These are phyloP conservation scores for Fusarium falciforme DNA, from an alignment of 2,329 filamentous ascomycete species.

Conservation along the genomic window DNA sequence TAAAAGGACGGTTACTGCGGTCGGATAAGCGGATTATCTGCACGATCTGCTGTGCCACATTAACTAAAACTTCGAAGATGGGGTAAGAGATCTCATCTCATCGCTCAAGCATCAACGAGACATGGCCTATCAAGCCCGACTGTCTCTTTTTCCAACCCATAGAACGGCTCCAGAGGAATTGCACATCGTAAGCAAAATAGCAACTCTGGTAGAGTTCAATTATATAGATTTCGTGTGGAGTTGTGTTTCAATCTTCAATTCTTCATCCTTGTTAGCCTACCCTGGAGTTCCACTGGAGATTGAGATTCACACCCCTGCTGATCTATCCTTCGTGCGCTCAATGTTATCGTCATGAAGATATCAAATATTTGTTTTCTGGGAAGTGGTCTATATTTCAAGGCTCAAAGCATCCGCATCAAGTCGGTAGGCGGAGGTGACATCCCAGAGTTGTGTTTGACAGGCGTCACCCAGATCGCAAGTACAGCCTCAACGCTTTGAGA, in stretches of 20 bases:
- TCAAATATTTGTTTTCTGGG: not conserved
- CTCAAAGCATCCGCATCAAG: not conserved
- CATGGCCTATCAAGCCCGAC: not conserved
- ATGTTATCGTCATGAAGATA: not conserved
- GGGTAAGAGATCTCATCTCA: not conserved
- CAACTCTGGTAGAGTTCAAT: not conserved
- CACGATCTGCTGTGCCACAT: not conserved
- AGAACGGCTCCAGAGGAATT: not conserved
- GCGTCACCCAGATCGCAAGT: not conserved
- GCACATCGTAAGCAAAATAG: not conserved
- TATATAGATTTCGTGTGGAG: not conserved
- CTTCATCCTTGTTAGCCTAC: not conserved
- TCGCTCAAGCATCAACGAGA: not conserved
- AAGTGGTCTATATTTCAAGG: not conserved
- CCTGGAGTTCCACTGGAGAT: not conserved
- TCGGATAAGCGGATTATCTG: constrained; percentile 1
- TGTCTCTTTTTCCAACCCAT: not conserved
- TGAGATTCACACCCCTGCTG: not conserved
- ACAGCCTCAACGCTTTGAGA: not conserved
- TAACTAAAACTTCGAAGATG: not conserved
- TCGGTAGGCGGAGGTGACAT: not conserved
- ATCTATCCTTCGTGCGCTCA: not conserved
- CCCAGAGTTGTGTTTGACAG: not conserved
- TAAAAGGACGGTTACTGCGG: not conserved
- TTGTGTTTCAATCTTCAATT: not conserved